Percentiles rank a stretch among this genome's conserved stretches.
Evolutionary conservation across 768 basidiomycete species (phyloP).

Genomic region (Chiua virens): DNA sequence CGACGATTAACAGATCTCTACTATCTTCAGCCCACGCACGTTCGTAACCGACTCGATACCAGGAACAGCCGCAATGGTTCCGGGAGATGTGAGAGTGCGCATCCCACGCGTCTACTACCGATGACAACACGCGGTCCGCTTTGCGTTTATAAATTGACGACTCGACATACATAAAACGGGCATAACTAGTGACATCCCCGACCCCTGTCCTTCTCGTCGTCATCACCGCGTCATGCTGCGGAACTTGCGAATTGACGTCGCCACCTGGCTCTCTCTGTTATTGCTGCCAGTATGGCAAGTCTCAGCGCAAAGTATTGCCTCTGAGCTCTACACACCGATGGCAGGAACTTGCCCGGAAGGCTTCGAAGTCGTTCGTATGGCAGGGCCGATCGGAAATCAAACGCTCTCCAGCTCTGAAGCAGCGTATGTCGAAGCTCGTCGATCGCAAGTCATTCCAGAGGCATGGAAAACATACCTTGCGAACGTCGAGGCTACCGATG

Average conservation of each 20-base stretch:
- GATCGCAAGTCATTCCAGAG: slow-evolving; percentile 34
- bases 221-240: neutral
- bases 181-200: too few relatives aligned
- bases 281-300: slow-evolving; percentile 3
- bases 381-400: slow-evolving; percentile 28
- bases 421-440: slow-evolving; percentile 36
- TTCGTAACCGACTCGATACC: too few relatives aligned
- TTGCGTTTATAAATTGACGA: too few relatives aligned
- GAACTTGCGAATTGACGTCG: neutral
- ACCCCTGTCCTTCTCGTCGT: too few relatives aligned
- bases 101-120: too few relatives aligned
- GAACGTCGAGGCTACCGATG: slow-evolving; percentile 33
- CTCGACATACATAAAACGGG: too few relatives aligned
- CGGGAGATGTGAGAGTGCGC: too few relatives aligned
- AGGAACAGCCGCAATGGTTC: too few relatives aligned
- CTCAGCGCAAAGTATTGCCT: slow-evolving; percentile 25
- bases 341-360: slow-evolving; percentile 18
- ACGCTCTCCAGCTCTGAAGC: slow-evolving; percentile 36
- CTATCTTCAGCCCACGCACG: too few relatives aligned
- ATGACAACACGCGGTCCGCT: too few relatives aligned
- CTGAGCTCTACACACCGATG: slow-evolving; percentile 24
- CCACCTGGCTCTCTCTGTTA: slow-evolving; percentile 14
- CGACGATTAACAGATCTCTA: too few relatives aligned
- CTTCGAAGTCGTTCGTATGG: slow-evolving; percentile 32
- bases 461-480: slow-evolving; percentile 43